Evolutionary conservation across 129 eudicot genomes (phyloP).

Genomic region (Ambrosia trifida): DNA sequence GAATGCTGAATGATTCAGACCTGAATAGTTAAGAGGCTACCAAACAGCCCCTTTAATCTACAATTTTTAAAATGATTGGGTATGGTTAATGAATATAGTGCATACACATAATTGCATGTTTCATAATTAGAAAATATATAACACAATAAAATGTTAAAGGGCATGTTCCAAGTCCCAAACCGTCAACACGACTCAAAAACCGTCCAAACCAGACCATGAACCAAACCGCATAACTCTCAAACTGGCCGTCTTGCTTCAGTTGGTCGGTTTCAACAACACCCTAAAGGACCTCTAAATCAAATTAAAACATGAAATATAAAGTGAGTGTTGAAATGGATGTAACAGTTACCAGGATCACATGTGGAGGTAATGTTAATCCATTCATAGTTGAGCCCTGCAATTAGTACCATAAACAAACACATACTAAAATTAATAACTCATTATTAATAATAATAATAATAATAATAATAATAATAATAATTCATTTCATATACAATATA

Average conservation of each 20-base stretch:
- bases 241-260: background rate
- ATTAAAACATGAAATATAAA: background rate
- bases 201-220: too few relatives aligned
- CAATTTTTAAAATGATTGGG: background rate
- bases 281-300: background rate
- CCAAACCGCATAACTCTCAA: background rate
- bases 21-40: too few relatives aligned
- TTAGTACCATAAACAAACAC: constrained; percentile 13
- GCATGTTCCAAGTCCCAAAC: background rate
- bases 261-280: too few relatives aligned
- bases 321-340: background rate
- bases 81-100: background rate
- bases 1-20: too few relatives aligned
- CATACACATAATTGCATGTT: too few relatives aligned
- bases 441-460: background rate
- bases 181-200: too few relatives aligned
- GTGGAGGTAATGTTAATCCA: constrained; percentile 53
- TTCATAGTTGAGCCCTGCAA: constrained; percentile 65
- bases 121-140: too few relatives aligned
- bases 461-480: too few relatives aligned
- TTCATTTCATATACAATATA: too few relatives aligned
- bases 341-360: constrained; percentile 53
- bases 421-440: background rate
- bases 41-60: too few relatives aligned
- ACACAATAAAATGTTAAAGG: background rate